Evolutionary conservation across 176 grass and related monocot genomes (phyloP), one percentile per base, ranked within the genome.

Genomic region (Carex parvula): DNA sequence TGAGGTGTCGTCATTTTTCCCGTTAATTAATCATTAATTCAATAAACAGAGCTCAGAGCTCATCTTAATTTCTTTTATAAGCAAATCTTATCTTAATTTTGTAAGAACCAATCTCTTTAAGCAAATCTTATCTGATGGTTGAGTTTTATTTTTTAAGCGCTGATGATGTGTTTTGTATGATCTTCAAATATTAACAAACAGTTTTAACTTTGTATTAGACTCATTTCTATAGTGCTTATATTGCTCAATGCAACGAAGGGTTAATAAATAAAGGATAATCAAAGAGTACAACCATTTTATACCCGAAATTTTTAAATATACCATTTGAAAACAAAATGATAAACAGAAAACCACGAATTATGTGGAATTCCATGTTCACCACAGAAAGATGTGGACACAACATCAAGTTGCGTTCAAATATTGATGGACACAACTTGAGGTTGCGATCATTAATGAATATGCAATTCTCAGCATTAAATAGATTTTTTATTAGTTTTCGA

Each of bases 51-150:
- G 29, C 29, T 29, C 29, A 29, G 9, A 74, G 13, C 10, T 6
- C 13, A 52, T 26, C 18, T 50, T n/a, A n/a, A n/a, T n/a, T 74
- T 74, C 69, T 42, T 73, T 74, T 74, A 74, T 11, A 74, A 74
- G 42, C 70, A 52, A 48, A 21, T 12, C 44, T 29, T 54, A 52
- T 75, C 41, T 74, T 52, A 52, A 74, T 74, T 52, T 24, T 44
- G 20, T 22, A 52, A 52, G 33, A 2, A 8, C 1, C 11, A 75
- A 75, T 74, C 44, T 53, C 44, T 75, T 75, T 53, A 75, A n/a
- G n/a, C n/a, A n/a, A n/a, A n/a, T n/a, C n/a, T n/a, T n/a, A n/a
- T n/a, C n/a, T n/a, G n/a, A n/a, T n/a, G n/a, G n/a, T n/a, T n/a
- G n/a, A n/a, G n/a, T n/a, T n/a, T n/a, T n/a, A n/a, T n/a, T n/a